These are phyloP conservation scores for Umbelopsis sp. DNA, from an alignment of 192 early-diverging fungal genomes.

Conservation along the genomic window DNA sequence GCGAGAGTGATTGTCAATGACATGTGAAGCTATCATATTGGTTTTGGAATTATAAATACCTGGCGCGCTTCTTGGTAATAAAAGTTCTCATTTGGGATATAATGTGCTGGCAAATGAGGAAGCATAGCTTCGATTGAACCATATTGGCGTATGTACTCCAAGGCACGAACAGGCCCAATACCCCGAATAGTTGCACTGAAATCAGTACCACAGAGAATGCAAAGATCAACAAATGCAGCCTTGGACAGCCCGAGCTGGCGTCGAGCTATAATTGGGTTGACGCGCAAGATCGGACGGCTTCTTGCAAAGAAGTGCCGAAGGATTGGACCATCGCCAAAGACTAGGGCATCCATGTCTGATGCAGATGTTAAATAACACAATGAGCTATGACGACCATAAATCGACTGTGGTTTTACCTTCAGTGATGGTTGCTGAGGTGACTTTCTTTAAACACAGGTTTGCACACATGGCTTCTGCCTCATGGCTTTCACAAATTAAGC, in stretches of 20 bases:
- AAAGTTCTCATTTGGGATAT: conserved; percentile 43
- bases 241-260: conserved; percentile 52
- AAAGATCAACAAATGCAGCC: conserved; percentile 65
- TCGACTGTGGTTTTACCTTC: conserved; percentile 43
- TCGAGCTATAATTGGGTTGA: conserved; percentile 53
- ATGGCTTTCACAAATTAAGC: conserved; percentile 43
- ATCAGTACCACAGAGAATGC: conserved; percentile 80
- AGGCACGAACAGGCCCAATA: conserved; percentile 68
- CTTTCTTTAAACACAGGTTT: conserved; percentile 46
- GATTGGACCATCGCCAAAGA: conserved; percentile 57
- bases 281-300: conserved; percentile 41
- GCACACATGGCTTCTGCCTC: conserved; percentile 77
- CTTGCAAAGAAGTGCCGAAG: conserved; percentile 47
- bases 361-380: not conserved
- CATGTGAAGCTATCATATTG: not conserved
- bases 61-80: conserved; percentile 38
- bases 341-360: conserved; percentile 55
- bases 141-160: conserved; percentile 54
- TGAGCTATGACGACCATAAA: not conserved
- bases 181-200: conserved; percentile 65
- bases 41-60: conserved; percentile 2
- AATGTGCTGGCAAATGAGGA: conserved; percentile 27
- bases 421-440: conserved; percentile 61
- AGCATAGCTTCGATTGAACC: conserved; percentile 69
- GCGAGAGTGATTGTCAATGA: not conserved